These are phyloP conservation scores for Diversispora eburnea DNA, from an alignment of 192 early-diverging fungal genomes.

Conservation along the genomic window DNA sequence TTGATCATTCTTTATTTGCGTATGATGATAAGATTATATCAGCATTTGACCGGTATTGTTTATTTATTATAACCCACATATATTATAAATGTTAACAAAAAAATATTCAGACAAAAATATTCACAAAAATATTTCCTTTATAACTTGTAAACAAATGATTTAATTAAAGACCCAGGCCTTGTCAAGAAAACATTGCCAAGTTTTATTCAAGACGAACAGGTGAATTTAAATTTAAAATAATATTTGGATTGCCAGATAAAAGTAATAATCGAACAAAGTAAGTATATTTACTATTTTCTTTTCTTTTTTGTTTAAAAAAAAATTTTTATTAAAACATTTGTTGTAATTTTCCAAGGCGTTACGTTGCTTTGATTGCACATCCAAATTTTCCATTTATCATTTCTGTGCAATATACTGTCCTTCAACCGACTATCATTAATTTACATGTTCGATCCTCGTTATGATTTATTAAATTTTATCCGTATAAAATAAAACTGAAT, in stretches of 20 bases:
- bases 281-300: slow-evolving; percentile 5
- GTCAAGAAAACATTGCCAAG: slow-evolving; percentile 55
- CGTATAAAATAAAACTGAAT: not conserved
- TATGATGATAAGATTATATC: slow-evolving; percentile 68
- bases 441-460: slow-evolving; percentile 42
- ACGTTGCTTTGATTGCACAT: slow-evolving; percentile 62
- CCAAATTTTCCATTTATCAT: slow-evolving; percentile 69
- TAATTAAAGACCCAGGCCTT: slow-evolving; percentile 44
- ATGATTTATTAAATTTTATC: not conserved
- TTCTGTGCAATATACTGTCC: slow-evolving; percentile 44
- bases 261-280: slow-evolving; percentile 19
- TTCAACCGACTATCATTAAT: slow-evolving; percentile 45
- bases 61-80: not conserved
- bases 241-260: slow-evolving; percentile 36
- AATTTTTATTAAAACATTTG: no score
- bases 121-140: no score
- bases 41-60: slow-evolving; percentile 55
- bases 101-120: no score
- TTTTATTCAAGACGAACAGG: slow-evolving; percentile 60
- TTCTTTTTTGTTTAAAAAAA: not conserved
- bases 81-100: not conserved
- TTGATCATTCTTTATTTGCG: slow-evolving; percentile 59
- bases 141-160: slow-evolving; percentile 1
- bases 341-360: slow-evolving; percentile 49
- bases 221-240: slow-evolving; percentile 56